Percentiles rank a stretch among this genome's conserved stretches.
Evolutionary conservation across 495 filamentous ascomycete species (phyloP).

Genomic region (Lasiosphaeriaceae sp.): DNA sequence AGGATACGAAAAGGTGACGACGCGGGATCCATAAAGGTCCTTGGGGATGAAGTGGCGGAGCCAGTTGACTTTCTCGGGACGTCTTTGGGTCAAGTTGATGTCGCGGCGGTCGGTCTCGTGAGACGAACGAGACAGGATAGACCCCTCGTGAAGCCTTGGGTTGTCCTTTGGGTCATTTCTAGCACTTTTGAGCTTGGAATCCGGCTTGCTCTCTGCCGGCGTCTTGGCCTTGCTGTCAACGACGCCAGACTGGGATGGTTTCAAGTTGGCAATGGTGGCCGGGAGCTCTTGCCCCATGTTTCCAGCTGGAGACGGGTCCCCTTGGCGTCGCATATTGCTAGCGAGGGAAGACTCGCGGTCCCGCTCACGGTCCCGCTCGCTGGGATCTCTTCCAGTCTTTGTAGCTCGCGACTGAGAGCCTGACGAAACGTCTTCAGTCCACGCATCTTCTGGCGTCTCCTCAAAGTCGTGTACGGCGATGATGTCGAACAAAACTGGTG

Average conservation of each 20-base stretch:
- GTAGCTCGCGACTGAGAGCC: background rate
- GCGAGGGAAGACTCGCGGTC: background rate
- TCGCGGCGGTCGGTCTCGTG: background rate
- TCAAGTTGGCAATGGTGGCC: background rate
- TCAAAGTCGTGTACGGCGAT: constrained; percentile 15
- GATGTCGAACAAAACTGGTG: constrained; percentile 13
- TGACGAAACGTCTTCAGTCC: background rate
- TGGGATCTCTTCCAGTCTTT: background rate
- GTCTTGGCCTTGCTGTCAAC: background rate
- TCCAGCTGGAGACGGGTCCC: background rate
- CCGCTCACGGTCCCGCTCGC: background rate
- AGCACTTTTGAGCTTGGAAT: background rate
- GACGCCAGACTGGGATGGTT: background rate
- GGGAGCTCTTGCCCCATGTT: background rate
- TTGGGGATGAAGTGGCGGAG: constrained; percentile 5
- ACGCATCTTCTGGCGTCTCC: constrained; percentile 8
- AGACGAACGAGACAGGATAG: background rate
- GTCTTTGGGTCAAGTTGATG: no score
- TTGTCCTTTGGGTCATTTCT: background rate
- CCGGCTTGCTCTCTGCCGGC: background rate
- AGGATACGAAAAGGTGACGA: constrained; percentile 9
- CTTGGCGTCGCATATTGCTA: background rate
- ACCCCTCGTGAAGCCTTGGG: background rate
- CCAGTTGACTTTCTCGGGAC: constrained; percentile 8
- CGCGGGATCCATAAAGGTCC: constrained; percentile 4